Evolutionary conservation across 768 basidiomycete species (phyloP).

Genomic region (Mycena galericulata): DNA sequence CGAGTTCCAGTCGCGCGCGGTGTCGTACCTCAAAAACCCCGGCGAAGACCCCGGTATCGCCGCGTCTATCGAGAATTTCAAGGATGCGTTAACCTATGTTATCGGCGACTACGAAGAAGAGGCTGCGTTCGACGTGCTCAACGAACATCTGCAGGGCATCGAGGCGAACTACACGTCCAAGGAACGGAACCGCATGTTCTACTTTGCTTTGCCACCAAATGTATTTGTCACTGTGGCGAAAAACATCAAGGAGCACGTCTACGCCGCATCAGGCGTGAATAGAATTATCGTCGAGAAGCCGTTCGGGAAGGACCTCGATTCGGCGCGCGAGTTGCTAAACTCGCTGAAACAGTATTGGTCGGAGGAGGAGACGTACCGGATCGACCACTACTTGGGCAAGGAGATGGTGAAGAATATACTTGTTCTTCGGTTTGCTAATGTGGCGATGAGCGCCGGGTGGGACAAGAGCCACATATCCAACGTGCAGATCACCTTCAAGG

Average conservation of each 20-base stretch:
- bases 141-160: constrained; percentile 78
- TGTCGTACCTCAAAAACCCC: constrained; percentile 86
- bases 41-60: constrained; percentile 69
- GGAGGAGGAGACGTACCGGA: constrained; percentile 98
- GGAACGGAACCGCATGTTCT: constrained; percentile 88
- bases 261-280: constrained; percentile 76
- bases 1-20: constrained; percentile 88
- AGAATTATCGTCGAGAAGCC: constrained; percentile 98
- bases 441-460: constrained; percentile 89
- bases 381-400: constrained; percentile 99
- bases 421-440: constrained; percentile 94
- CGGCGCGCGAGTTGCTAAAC: constrained; percentile 80
- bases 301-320: constrained; percentile 94
- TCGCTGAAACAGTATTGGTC: constrained; percentile 89
- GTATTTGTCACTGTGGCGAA: constrained; percentile 93
- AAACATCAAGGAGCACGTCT: constrained; percentile 86
- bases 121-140: constrained; percentile 80
- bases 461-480: constrained; percentile 97
- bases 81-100: constrained; percentile 82
- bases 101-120: constrained; percentile 91
- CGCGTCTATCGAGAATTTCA: constrained; percentile 85
- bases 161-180: constrained; percentile 76
- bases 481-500: constrained; percentile 99
- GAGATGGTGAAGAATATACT: constrained; percentile 99
- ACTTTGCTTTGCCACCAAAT: constrained; percentile 95